A percentile compares a stretch with the other conserved stretches of the same genome.
Conservation (phyloP, 2,329 filamentous ascomycete genomes). For the Aspergillus amoenus region DNA sequence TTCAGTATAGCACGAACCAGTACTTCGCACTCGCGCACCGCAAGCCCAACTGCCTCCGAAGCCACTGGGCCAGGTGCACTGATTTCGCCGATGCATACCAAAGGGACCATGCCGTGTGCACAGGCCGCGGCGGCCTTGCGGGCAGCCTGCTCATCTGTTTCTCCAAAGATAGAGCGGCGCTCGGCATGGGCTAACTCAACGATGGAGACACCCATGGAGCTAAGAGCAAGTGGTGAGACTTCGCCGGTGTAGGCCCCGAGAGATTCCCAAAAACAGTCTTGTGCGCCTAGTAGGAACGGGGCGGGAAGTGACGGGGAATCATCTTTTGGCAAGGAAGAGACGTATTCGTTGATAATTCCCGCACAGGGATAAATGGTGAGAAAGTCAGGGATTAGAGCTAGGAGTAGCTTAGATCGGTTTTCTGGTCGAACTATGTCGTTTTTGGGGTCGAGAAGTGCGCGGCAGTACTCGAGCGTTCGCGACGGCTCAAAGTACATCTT, state of each 20-base stretch:
- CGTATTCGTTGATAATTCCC: slow-evolving; percentile 37
- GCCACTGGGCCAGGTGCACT: slow-evolving; percentile 49
- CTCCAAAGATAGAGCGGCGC: slow-evolving; percentile 67
- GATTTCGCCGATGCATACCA: slow-evolving; percentile 78
- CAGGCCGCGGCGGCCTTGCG: slow-evolving; percentile 69
- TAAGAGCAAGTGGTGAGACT: slow-evolving; percentile 67
- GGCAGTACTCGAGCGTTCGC: slow-evolving; percentile 58
- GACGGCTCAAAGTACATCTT: slow-evolving; percentile 41
- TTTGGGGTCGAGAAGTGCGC: slow-evolving; percentile 50
- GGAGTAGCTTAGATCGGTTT: slow-evolving; percentile 56
- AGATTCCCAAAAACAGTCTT: slow-evolving; percentile 71
- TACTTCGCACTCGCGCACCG: slow-evolving; percentile 63
- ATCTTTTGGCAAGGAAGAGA: slow-evolving; percentile 20
- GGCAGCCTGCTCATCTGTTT: slow-evolving; percentile 68
- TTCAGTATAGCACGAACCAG: slow-evolving; percentile 66
- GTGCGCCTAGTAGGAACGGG: slow-evolving; percentile 67
- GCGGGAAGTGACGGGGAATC: slow-evolving; percentile 36
- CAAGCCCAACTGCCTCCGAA: slow-evolving; percentile 52
- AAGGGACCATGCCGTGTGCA: slow-evolving; percentile 69
- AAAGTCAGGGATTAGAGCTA: slow-evolving; percentile 79
- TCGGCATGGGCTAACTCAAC: slow-evolving; percentile 83
- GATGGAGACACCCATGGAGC: slow-evolving; percentile 66
- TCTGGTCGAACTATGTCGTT: slow-evolving; percentile 44
- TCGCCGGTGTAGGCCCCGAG: slow-evolving; percentile 75
- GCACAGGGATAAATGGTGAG: slow-evolving; percentile 58